phyloP scores from a whole-genome alignment of 306 rosid species.

The Echinosophora koreensis region DNA sequence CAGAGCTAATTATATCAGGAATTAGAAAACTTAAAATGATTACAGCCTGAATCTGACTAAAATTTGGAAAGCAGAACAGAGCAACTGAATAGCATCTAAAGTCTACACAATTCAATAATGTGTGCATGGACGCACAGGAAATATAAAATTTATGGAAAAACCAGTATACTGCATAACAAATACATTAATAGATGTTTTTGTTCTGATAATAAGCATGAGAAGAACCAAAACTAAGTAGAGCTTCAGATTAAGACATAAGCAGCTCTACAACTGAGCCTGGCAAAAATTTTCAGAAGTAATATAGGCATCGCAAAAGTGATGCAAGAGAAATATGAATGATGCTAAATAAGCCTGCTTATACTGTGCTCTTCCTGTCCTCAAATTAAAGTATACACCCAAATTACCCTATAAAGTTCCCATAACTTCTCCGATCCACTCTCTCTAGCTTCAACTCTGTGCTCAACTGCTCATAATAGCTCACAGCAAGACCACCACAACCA shows the following conservation, averaged over 20 bases:
- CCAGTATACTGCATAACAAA: conserved; percentile 5
- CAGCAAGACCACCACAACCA: neutral
- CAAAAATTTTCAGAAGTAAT: conserved; percentile 1
- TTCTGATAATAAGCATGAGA: conserved; percentile 28
- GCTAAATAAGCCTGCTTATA: conserved; percentile 11
- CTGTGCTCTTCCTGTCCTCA: neutral
- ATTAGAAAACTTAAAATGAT: conserved; percentile 22
- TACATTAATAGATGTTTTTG: neutral
- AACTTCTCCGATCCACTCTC: neutral
- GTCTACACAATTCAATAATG: conserved; percentile 10
- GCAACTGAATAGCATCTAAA: conserved; percentile 24
- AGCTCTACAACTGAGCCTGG: neutral
- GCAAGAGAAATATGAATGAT: conserved; percentile 30
- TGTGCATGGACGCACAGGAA: neutral
- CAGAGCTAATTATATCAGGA: conserved; percentile 6
- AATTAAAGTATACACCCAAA: neutral
- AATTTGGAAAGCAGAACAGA: neutral
- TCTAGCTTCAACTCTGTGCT: neutral
- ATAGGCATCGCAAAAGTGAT: neutral
- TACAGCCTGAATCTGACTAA: conserved; percentile 15
- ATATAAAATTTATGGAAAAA: neutral
- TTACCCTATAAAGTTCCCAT: neutral
- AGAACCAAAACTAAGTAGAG: neutral
- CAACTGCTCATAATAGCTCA: neutral
- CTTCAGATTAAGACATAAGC: conserved; percentile 10